Evolutionary conservation across 306 rosid genomes (phyloP).

Genomic region (Acmispon strigosus): DNA sequence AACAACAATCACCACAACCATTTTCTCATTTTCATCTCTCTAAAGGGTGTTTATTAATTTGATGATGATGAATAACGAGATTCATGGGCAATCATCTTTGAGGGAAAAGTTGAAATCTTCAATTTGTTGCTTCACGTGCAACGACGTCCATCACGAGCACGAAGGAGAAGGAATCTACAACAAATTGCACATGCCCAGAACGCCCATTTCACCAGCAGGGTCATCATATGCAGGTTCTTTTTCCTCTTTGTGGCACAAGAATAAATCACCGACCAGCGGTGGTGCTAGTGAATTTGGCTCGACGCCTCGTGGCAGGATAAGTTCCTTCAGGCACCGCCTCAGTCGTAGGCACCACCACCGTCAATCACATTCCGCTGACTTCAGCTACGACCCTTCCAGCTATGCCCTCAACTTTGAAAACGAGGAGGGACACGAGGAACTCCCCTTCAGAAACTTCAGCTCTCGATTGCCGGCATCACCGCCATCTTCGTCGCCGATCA

Average conservation of each 20-base stretch:
- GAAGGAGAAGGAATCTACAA: neutral
- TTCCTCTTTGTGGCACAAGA: neutral
- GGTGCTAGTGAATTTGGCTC: too few relatives aligned
- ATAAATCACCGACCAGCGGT: neutral
- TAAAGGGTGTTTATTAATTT: neutral
- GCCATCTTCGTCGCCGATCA: neutral
- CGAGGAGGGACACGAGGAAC: neutral
- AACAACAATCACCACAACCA: neutral
- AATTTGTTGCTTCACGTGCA: conserved; percentile 24
- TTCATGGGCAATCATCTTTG: conserved; percentile 10
- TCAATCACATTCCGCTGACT: conserved; percentile 24
- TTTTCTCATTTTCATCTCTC: neutral
- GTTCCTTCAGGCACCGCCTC: neutral
- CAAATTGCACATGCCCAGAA: neutral
- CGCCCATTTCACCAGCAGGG: neutral
- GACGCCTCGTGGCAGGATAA: too few relatives aligned
- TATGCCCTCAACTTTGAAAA: conserved; percentile 44
- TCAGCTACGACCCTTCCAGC: conserved; percentile 33
- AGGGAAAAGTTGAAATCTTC: conserved; percentile 24
- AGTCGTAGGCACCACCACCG: conserved; percentile 5
- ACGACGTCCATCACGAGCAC: neutral
- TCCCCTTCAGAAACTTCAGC: conserved; percentile 11
- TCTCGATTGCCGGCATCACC: conserved; percentile 26
- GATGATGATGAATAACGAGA: neutral
- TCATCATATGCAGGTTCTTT: neutral